Evolutionary conservation across 495 filamentous ascomycete genomes (phyloP), one percentile per base, ranked within the genome.

Genomic region (Aspergillus nanangensis): DNA sequence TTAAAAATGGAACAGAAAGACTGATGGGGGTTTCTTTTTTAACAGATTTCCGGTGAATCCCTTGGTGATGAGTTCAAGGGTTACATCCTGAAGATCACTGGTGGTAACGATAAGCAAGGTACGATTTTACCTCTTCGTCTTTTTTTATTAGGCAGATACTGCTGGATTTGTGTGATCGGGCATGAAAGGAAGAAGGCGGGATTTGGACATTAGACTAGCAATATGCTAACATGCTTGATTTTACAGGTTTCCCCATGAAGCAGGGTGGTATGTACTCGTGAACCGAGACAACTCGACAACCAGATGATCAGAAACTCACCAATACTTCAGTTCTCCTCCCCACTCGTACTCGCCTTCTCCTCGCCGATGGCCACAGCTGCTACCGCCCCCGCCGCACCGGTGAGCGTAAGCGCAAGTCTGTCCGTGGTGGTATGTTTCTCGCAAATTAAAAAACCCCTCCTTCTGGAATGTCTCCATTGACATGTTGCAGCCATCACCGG

Each of bases 51-150:
- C 52, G 93, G 82, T 64, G 93, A 98, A 74, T 84, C 82, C 66
- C 82, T 98, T 61, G 94, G 93, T 57, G 87, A 95, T 67, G 93
- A 98, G 76, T 98, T 92, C 86, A 94, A 93, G 80, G 93, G 93
- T 70, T 98, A 97, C 78, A 48, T 75, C 42, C 68, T 75, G 67
- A 87, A 84, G 68, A 96, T 98, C 76, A 98, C 93, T 63, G 93
- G 93, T 68, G 93, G 94, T 71, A 98, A 98, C 85, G 93, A 98
- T 87, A 98, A 98, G 87, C 93, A 98, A 79, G 93, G 69, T 72
- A 70, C 58, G 69, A 29, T 34, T 21, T 32, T 39, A 8, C 17
- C 3, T 35, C 19, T 36, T 29, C 24, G 34, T 38, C 3, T 41
- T 23, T 17, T 32, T 19, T 44, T 31, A n/a, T 13, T 20, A 25